A percentile compares a stretch with the other conserved stretches of the same genome.
These are phyloP conservation scores for Dictyophora rubrovolvata DNA, from an alignment of 768 basidiomycete genomes.

Conservation along the genomic window DNA sequence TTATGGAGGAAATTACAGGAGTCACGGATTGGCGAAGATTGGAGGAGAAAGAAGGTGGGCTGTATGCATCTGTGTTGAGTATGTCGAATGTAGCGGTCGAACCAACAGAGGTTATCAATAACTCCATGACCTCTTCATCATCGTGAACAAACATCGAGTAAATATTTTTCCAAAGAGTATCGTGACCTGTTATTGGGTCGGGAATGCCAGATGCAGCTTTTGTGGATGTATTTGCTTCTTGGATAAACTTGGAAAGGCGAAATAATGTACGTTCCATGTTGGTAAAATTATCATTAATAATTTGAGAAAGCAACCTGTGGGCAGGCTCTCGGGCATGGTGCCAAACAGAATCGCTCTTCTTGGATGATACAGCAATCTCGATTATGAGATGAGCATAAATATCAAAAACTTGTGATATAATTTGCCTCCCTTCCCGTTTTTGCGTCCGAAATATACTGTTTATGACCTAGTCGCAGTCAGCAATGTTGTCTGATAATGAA, in stretches of 20 bases:
- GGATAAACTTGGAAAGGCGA: neutral
- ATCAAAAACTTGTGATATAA: constrained; percentile 31
- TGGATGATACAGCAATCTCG: constrained; percentile 30
- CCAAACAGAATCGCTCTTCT: constrained; percentile 27
- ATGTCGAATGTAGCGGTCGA: constrained; percentile 57
- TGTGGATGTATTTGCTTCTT: neutral
- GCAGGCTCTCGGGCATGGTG: constrained; percentile 23
- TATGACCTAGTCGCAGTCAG: neutral
- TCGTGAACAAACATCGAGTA: constrained; percentile 49
- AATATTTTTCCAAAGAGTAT: constrained; percentile 50
- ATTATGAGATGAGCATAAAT: constrained; percentile 42
- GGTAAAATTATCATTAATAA: constrained; percentile 23
- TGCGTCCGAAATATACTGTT: neutral
- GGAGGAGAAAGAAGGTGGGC: constrained; percentile 17
- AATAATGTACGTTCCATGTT: neutral
- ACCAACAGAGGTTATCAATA: constrained; percentile 49
- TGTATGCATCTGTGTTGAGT: constrained; percentile 45
- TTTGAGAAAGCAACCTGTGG: constrained; percentile 27
- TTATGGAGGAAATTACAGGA: constrained; percentile 29
- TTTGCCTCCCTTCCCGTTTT: neutral
- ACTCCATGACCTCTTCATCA: constrained; percentile 49
- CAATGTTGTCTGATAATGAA: neutral
- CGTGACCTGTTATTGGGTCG: constrained; percentile 14
- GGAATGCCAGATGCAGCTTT: neutral
- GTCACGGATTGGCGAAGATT: constrained; percentile 24